Evolutionary conservation across 805 yeast genomes (phyloP).

Genomic region (Zygotorulaspora sp.): DNA sequence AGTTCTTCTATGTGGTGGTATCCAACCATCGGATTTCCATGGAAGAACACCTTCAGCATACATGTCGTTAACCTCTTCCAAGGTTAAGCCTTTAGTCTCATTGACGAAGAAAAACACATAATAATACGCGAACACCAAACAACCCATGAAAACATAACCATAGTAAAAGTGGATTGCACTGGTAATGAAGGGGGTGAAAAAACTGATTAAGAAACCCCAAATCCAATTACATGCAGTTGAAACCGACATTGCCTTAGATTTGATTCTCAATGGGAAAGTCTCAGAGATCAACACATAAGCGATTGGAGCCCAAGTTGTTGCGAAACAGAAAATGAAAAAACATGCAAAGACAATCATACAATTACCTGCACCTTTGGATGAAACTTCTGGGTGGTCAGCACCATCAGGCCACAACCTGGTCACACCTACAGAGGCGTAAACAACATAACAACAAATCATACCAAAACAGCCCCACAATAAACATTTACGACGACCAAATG

Average conservation of each 20-base stretch:
- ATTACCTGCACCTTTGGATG: conserved; percentile 54
- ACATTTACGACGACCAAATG: conserved; percentile 48
- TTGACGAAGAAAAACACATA: conserved; percentile 67
- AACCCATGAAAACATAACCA: conserved; percentile 59
- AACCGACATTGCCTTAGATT: conserved; percentile 50
- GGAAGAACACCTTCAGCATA: conserved; percentile 38
- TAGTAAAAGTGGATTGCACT: conserved; percentile 59
- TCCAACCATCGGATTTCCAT: conserved; percentile 46
- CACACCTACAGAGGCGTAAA: conserved; percentile 59
- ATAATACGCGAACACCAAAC: conserved; percentile 49
- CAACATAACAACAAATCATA: conserved; percentile 42
- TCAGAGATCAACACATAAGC: conserved; percentile 59
- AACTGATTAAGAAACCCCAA: conserved; percentile 61
- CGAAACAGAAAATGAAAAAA: conserved; percentile 62
- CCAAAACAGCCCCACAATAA: conserved; percentile 46
- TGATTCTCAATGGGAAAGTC: conserved; percentile 64
- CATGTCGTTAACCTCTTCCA: conserved; percentile 74
- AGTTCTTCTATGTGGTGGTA: conserved; percentile 40
- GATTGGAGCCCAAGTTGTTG: conserved; percentile 69
- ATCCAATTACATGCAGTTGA: conserved; percentile 58
- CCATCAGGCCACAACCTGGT: conserved; percentile 41
- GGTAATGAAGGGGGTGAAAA: conserved; percentile 68
- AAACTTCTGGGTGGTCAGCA: conserved; percentile 31
- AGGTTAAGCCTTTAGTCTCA: conserved; percentile 73
- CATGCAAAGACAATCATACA: conserved; percentile 67